These are phyloP conservation scores for Akanthomyces uredinophilus DNA, from an alignment of 2,329 filamentous ascomycete genomes.

Conservation along the genomic window DNA sequence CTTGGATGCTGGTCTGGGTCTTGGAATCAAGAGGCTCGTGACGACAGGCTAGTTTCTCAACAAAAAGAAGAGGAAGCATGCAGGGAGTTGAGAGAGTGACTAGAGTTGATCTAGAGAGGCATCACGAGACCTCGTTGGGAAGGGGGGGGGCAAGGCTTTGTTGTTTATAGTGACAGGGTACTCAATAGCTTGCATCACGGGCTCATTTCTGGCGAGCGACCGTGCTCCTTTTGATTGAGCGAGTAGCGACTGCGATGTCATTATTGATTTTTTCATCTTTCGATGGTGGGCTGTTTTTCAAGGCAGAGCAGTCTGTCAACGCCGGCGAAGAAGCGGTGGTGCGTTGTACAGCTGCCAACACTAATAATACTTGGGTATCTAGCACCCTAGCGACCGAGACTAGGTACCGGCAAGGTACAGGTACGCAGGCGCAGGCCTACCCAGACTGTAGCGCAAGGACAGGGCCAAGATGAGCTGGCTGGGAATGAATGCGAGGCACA, in stretches of 20 bases:
- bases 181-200: too few species aligned
- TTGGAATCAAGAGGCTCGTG: not conserved
- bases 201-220: not conserved
- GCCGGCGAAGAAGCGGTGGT: not conserved
- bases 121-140: constrained; percentile 5
- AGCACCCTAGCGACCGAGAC: too few species aligned
- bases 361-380: too few species aligned
- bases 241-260: too few species aligned
- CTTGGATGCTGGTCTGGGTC: not conserved
- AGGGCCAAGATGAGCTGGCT: too few species aligned
- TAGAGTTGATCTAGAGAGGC: not conserved
- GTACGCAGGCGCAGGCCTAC: too few species aligned
- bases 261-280: too few species aligned
- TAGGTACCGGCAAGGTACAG: too few species aligned
- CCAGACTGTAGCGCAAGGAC: not conserved
- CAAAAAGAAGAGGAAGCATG: not conserved
- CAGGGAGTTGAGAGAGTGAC: not conserved
- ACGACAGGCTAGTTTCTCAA: not conserved
- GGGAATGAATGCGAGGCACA: too few species aligned
- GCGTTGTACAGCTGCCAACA: not conserved
- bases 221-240: not conserved
- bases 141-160: not conserved
- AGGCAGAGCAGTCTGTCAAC: not conserved
- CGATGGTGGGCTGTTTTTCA: not conserved
- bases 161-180: not conserved